These are phyloP conservation scores for Neofusicoccum laricinum DNA, from an alignment of 2,329 filamentous ascomycete species.

Conservation along the genomic window DNA sequence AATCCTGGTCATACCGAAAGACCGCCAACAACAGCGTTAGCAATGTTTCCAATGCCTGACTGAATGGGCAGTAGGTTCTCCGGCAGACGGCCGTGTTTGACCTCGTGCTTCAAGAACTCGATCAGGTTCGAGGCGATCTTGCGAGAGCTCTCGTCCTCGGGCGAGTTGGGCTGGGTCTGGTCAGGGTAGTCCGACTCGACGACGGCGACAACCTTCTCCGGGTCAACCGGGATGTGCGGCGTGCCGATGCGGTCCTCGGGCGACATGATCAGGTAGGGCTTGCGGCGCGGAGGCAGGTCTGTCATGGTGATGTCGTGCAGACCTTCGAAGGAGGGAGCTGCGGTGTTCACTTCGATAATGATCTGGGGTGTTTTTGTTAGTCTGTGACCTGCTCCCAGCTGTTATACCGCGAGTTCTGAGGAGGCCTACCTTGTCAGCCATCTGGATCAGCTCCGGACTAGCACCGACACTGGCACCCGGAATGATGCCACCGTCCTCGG, in stretches of 20 bases:
- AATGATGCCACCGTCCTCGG: slow-evolving; percentile 84
- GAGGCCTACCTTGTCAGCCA: slow-evolving; percentile 71
- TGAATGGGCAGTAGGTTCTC: slow-evolving; percentile 75
- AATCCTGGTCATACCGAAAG: slow-evolving; percentile 50
- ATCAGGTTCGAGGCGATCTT: slow-evolving; percentile 78
- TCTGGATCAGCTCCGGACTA: slow-evolving; percentile 80
- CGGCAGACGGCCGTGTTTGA: slow-evolving; percentile 72
- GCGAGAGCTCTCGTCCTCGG: slow-evolving; percentile 69
- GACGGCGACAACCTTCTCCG: slow-evolving; percentile 79
- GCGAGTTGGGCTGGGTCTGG: slow-evolving; percentile 69
- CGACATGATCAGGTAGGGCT: slow-evolving; percentile 81
- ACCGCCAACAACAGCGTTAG: slow-evolving; percentile 85
- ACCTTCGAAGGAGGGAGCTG: slow-evolving; percentile 79
- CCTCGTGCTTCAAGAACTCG: slow-evolving; percentile 83
- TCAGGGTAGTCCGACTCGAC: slow-evolving; percentile 84
- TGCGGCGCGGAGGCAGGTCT: slow-evolving; percentile 75
- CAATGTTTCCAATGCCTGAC: slow-evolving; percentile 89
- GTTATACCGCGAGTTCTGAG: background rate
- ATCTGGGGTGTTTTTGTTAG: slow-evolving; percentile 43
- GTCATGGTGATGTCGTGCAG: slow-evolving; percentile 89
- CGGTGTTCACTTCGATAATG: slow-evolving; percentile 89
- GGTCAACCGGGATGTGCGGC: slow-evolving; percentile 77
- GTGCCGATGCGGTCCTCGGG: slow-evolving; percentile 85
- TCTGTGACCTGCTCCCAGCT: too few species aligned
- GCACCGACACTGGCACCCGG: slow-evolving; percentile 83